A percentile compares a stretch with the other conserved stretches of the same genome.
Conservation (phyloP, 2,329 filamentous ascomycete species). For the Trichoderma cornu-damae region DNA sequence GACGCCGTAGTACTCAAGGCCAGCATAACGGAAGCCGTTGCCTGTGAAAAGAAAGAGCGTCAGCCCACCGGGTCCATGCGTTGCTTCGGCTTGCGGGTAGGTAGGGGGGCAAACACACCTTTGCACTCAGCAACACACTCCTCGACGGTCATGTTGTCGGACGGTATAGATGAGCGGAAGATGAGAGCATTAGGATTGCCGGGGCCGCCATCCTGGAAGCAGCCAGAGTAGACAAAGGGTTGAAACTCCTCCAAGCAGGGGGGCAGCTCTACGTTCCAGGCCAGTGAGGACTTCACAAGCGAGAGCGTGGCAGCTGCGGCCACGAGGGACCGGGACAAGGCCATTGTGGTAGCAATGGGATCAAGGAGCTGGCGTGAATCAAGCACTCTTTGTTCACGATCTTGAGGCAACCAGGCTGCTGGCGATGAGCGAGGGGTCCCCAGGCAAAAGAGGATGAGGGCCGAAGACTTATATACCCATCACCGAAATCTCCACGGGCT, state of each 20-base stretch:
- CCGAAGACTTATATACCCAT: slow-evolving; percentile 12
- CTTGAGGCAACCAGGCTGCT: not conserved
- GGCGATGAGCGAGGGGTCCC: not conserved
- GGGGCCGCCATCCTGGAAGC: slow-evolving; percentile 36
- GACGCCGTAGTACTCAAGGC: slow-evolving; percentile 46
- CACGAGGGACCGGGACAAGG: slow-evolving; percentile 26
- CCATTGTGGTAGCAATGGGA: slow-evolving; percentile 19
- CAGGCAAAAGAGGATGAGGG: not conserved
- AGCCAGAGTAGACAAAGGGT: slow-evolving; percentile 46
- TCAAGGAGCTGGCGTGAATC: not conserved
- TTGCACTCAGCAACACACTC: slow-evolving; percentile 47
- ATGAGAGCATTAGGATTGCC: slow-evolving; percentile 35
- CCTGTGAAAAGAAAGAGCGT: slow-evolving; percentile 26
- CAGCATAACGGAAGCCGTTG: slow-evolving; percentile 48
- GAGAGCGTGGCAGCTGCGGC: slow-evolving; percentile 36
- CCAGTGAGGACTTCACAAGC: slow-evolving; percentile 35
- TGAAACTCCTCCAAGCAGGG: slow-evolving; percentile 42
- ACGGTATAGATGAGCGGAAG: slow-evolving; percentile 38
- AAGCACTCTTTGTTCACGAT: not conserved
- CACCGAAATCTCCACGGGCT: not conserved
- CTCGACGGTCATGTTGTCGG: slow-evolving; percentile 43
- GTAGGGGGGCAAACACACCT: slow-evolving; percentile 30
- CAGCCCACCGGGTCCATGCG: not conserved
- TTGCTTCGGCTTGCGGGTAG: not conserved
- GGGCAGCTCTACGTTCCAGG: slow-evolving; percentile 42